Percentiles rank a stretch among this genome's conserved stretches.
These are phyloP conservation scores for Penicillium robsamsonii DNA, from an alignment of 495 filamentous ascomycete genomes.

Conservation along the genomic window DNA sequence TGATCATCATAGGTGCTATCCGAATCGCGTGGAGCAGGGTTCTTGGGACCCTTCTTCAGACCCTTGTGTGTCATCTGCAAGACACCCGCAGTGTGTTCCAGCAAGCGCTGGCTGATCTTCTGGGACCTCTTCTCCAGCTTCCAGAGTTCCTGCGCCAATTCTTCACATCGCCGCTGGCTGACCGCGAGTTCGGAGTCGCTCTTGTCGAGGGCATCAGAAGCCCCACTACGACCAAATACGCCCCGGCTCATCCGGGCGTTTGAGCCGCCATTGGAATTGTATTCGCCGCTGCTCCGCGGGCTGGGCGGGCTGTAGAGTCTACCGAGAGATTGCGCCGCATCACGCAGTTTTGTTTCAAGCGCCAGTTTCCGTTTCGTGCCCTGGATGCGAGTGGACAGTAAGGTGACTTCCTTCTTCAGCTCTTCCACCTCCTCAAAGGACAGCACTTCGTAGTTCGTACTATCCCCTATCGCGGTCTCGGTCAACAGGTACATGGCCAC, in stretches of 20 bases:
- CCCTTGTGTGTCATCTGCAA: slow-evolving; percentile 82
- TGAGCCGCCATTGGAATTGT: slow-evolving; percentile 27
- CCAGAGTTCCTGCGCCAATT: slow-evolving; percentile 77
- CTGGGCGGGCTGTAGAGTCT: slow-evolving; percentile 65
- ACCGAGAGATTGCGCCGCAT: slow-evolving; percentile 83
- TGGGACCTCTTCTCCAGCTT: slow-evolving; percentile 68
- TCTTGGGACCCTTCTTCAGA: slow-evolving; percentile 46
- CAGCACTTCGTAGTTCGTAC: slow-evolving; percentile 76
- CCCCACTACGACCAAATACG: slow-evolving; percentile 45
- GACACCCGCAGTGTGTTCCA: slow-evolving; percentile 91
- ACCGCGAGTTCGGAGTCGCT: slow-evolving; percentile 71
- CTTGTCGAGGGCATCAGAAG: slow-evolving; percentile 42
- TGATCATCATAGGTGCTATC: slow-evolving; percentile 63
- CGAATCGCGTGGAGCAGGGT: slow-evolving; percentile 59
- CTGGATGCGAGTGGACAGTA: slow-evolving; percentile 71
- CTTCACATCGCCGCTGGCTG: slow-evolving; percentile 79
- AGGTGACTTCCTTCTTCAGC: slow-evolving; percentile 77
- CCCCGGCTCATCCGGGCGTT: slow-evolving; percentile 45
- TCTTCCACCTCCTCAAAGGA: slow-evolving; percentile 87
- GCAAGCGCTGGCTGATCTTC: slow-evolving; percentile 65
- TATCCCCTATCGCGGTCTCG: slow-evolving; percentile 89
- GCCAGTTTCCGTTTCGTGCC: slow-evolving; percentile 75
- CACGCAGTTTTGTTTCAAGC: slow-evolving; percentile 90
- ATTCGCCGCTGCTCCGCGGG: slow-evolving; percentile 35
- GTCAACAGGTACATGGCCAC: slow-evolving; percentile 81